phyloP scores from a whole-genome alignment of 192 early-diverging fungal species.

The Coemansia sp. region DNA sequence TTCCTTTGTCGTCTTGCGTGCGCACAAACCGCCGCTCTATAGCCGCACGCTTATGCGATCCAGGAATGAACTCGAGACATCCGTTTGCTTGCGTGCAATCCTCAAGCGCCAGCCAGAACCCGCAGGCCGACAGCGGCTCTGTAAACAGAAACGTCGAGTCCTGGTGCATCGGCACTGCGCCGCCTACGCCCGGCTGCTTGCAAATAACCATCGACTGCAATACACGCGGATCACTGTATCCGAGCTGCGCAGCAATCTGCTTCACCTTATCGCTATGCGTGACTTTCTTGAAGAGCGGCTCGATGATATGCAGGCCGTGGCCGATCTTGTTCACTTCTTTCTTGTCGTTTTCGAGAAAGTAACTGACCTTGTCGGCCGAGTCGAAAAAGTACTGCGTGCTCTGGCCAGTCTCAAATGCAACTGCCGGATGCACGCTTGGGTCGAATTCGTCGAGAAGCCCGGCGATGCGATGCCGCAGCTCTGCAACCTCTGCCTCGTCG shows the following conservation, averaged over 20 bases:
- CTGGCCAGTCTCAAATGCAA: conserved; percentile 77
- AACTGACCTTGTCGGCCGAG: conserved; percentile 81
- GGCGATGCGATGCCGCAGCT: conserved; percentile 20
- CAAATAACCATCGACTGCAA: conserved; percentile 94
- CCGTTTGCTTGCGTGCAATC: conserved; percentile 88
- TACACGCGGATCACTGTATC: conserved; percentile 71
- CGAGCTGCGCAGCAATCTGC: conserved; percentile 61
- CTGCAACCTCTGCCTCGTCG: conserved; percentile 8
- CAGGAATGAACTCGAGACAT: conserved; percentile 82
- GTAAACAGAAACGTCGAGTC: conserved; percentile 94
- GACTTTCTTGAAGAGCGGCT: conserved; percentile 73
- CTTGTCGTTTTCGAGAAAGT: conserved; percentile 85
- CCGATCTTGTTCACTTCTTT: conserved; percentile 88
- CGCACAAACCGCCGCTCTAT: conserved; percentile 50
- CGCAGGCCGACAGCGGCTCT: conserved; percentile 76
- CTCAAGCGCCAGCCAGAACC: conserved; percentile 93
- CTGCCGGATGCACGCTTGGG: conserved; percentile 71
- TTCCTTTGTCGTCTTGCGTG: conserved; percentile 15
- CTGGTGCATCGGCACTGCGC: conserved; percentile 81
- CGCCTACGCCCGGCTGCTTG: conserved; percentile 69
- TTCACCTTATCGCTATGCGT: conserved; percentile 60
- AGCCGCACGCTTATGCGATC: conserved; percentile 72
- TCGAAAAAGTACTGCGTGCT: conserved; percentile 89
- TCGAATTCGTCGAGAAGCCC: conserved; percentile 68
- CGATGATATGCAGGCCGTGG: conserved; percentile 83